Evolutionary conservation across 805 yeast species (phyloP).

Genomic region (Soucietia sequanensis): DNA sequence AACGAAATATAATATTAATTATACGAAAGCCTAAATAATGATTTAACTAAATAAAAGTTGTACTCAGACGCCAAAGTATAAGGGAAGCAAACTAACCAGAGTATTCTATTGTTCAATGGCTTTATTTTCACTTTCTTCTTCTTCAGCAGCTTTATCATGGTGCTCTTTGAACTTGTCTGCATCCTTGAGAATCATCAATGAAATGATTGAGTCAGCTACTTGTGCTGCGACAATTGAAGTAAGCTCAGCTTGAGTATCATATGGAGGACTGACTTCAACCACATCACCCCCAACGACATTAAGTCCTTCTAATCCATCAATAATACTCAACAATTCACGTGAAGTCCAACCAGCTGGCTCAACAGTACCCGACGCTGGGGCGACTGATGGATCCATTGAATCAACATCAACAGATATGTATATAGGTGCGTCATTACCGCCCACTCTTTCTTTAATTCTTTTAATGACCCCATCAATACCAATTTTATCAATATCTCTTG

Average conservation of each 20-base stretch:
- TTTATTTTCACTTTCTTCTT: background rate
- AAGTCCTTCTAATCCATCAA: slow-evolving; percentile 27
- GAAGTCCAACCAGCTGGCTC: slow-evolving; percentile 12
- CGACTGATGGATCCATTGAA: slow-evolving; percentile 8
- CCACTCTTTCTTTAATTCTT: slow-evolving; percentile 8
- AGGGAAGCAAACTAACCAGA: background rate
- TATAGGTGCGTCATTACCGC: slow-evolving; percentile 6
- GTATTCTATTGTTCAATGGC: background rate
- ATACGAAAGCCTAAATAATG: too few relatives aligned
- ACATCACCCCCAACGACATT: slow-evolving; percentile 28
- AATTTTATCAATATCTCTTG: slow-evolving; percentile 10
- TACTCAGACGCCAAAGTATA: too few relatives aligned
- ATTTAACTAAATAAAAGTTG: too few relatives aligned
- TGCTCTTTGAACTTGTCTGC: background rate
- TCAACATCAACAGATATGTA: slow-evolving; percentile 10
- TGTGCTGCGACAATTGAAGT: slow-evolving; percentile 26
- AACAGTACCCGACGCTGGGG: slow-evolving; percentile 10
- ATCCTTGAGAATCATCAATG: slow-evolving; percentile 17
- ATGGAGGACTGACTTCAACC: slow-evolving; percentile 30
- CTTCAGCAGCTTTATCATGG: background rate
- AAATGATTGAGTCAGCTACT: slow-evolving; percentile 20
- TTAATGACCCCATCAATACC: slow-evolving; percentile 10
- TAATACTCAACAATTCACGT: slow-evolving; percentile 16
- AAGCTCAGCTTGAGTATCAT: slow-evolving; percentile 23
- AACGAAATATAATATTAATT: too few relatives aligned